Conservation (phyloP, 768 basidiomycete genomes). For the Leccinum uliginosum region DNA sequence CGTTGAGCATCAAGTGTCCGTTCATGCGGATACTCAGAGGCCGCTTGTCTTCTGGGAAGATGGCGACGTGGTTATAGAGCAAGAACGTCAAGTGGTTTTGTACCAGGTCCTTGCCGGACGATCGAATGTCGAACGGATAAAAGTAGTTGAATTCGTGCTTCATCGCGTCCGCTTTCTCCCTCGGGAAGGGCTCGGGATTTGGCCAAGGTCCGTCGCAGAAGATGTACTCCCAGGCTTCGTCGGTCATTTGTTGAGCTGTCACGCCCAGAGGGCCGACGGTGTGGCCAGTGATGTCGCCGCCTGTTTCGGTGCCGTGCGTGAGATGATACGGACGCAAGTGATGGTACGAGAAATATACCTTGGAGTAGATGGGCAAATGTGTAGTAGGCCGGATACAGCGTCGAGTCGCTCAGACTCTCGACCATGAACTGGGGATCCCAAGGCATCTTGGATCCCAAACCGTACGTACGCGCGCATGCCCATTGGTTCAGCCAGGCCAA, state of each 20-base stretch:
- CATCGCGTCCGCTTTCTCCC: conserved; percentile 77
- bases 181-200: conserved; percentile 55
- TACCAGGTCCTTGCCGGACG: conserved; percentile 96
- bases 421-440: conserved; percentile 98
- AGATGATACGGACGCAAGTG: conserved; percentile 1
- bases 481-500: conserved; percentile 96
- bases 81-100: conserved; percentile 94
- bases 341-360: conserved; percentile 41
- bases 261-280: conserved; percentile 80
- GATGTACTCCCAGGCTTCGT: conserved; percentile 96
- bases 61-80: conserved; percentile 91
- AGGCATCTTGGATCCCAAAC: conserved; percentile 90
- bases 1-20: conserved; percentile 95
- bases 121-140: conserved; percentile 97
- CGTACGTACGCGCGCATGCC: conserved; percentile 98
- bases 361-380: conserved; percentile 91
- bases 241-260: conserved; percentile 89
- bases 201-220: conserved; percentile 78
- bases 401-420: conserved; percentile 95
- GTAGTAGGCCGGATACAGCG: conserved; percentile 98
- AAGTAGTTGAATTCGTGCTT: conserved; percentile 94
- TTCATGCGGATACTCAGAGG: conserved; percentile 91
- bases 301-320: conserved; percentile 30
- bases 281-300: conserved; percentile 71
- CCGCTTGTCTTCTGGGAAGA: conserved; percentile 87